Percentiles rank a stretch among this genome's conserved stretches.
Conservation (phyloP, 129 eudicot species). For the Mikania micrantha region DNA sequence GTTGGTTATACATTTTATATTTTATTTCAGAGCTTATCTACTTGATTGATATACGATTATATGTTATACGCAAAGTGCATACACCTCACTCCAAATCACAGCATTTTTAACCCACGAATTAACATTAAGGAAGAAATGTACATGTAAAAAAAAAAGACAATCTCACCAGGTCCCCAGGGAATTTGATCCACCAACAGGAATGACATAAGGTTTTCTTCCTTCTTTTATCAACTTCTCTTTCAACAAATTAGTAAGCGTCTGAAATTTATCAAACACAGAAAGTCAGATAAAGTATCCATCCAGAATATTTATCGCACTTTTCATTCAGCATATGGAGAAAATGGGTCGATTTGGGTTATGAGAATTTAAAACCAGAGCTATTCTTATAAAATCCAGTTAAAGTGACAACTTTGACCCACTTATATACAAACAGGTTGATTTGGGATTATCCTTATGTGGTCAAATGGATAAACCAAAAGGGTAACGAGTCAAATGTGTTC, state of each 20-base stretch:
- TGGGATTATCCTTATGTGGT: not conserved
- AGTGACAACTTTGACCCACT: not conserved
- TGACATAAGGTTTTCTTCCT: conserved; percentile 94
- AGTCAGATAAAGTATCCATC: not conserved
- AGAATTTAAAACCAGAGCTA: not conserved
- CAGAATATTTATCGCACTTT: not conserved
- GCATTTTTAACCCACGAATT: not conserved
- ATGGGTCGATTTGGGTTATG: not conserved
- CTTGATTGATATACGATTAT: not conserved
- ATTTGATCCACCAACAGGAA: conserved; percentile 99
- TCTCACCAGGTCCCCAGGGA: conserved; percentile 93
- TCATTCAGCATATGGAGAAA: not conserved
- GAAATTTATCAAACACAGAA: conserved; percentile 13
- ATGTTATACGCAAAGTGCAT: not conserved
- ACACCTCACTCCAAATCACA: not conserved
- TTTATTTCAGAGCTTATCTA: not conserved
- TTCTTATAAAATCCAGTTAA: not conserved
- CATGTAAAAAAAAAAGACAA: not conserved
- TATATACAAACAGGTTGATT: not conserved
- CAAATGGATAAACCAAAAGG: not conserved
- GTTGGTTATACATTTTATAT: not conserved
- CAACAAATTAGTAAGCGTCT: conserved; percentile 75
- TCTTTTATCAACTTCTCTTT: conserved; percentile 81
- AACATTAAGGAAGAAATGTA: not conserved
- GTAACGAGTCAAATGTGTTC: not conserved